These are phyloP conservation scores for Trichoderma asperellum DNA, from an alignment of 2,329 filamentous ascomycete species.

Conservation along the genomic window DNA sequence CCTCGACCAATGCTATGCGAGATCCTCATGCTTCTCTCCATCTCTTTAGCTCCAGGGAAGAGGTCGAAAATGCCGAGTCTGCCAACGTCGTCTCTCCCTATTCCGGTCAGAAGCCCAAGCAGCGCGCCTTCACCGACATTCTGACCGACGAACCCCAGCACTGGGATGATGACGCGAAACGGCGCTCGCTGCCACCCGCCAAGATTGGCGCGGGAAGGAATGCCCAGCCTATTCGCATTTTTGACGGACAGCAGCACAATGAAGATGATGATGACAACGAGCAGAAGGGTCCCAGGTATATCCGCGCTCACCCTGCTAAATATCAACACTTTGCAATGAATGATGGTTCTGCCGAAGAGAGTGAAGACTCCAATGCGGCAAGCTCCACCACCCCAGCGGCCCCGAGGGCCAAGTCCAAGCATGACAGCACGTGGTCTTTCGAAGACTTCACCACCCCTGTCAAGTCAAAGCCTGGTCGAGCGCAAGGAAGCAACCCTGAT, in stretches of 20 bases:
- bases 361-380: constrained; percentile 46
- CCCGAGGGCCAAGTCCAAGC: constrained; percentile 60
- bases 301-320: constrained; percentile 74
- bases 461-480: constrained; percentile 67
- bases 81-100: constrained; percentile 61
- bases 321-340: constrained; percentile 86
- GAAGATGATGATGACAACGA: constrained; percentile 48
- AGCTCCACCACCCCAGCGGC: constrained; percentile 46
- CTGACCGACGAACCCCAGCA: constrained; percentile 58
- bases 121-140: constrained; percentile 77
- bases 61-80: constrained; percentile 55
- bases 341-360: constrained; percentile 60
- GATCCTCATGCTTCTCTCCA: constrained; percentile 73
- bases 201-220: constrained; percentile 63
- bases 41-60: constrained; percentile 72
- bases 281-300: constrained; percentile 48
- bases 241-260: constrained; percentile 56
- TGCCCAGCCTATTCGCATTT: constrained; percentile 65
- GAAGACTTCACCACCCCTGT: constrained; percentile 84
- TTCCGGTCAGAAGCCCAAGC: constrained; percentile 61
- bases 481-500: constrained; percentile 55
- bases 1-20: constrained; percentile 58
- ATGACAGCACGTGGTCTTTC: constrained; percentile 81
- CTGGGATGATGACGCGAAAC: constrained; percentile 52
- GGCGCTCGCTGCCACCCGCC: constrained; percentile 56